Evolutionary conservation across 441 rosid genomes (phyloP).

Genomic region (Gossypium davidsonii): DNA sequence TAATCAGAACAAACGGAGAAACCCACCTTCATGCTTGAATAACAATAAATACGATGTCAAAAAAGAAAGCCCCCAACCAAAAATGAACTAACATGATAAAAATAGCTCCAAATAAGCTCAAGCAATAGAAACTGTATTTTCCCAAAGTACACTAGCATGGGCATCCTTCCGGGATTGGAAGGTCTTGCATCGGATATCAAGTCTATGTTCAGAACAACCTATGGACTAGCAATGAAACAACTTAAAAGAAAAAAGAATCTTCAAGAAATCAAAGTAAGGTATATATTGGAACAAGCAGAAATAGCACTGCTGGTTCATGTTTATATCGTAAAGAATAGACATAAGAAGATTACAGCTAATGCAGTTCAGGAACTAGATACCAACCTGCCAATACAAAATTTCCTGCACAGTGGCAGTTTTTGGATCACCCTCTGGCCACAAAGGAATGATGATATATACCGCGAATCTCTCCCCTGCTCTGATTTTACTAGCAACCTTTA

Average conservation of each 20-base stretch:
- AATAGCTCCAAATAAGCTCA: neutral
- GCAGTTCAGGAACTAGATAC: neutral
- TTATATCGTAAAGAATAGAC: neutral
- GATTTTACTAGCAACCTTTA: conserved; percentile 78
- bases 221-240: neutral
- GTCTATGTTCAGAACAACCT: neutral
- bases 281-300: neutral
- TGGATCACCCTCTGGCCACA: conserved; percentile 98
- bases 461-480: conserved; percentile 76
- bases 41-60: neutral
- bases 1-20: neutral
- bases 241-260: neutral
- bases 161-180: neutral
- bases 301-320: neutral
- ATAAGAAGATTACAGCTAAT: neutral
- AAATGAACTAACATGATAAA: neutral
- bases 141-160: neutral
- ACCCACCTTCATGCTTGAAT: neutral
- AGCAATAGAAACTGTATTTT: neutral
- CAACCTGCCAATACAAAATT: conserved; percentile 91
- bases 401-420: conserved; percentile 72
- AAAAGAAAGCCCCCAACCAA: neutral
- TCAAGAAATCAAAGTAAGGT: conserved; percentile 1
- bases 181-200: neutral
- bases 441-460: conserved; percentile 67